Percentiles rank a stretch among this genome's conserved stretches.
These are phyloP conservation scores for Anthracocystis walkeri DNA, from an alignment of 1,284 basidiomycete genomes.

Conservation along the genomic window DNA sequence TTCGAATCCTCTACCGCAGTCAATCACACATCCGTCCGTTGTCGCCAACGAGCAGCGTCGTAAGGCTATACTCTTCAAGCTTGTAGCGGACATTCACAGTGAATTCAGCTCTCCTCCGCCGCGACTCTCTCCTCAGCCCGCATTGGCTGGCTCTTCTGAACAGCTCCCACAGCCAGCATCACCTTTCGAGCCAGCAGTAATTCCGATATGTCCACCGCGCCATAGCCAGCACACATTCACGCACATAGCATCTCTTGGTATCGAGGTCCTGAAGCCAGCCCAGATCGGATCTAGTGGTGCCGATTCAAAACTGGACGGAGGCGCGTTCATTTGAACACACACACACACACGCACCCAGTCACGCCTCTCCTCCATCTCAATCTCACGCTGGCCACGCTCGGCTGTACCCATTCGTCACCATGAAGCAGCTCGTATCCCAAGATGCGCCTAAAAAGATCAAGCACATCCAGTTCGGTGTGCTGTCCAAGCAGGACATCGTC, in stretches of 20 bases:
- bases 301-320: no score
- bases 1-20: background rate
- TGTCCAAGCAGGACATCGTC: constrained; percentile 69
- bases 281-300: no score
- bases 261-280: background rate
- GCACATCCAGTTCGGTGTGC: constrained; percentile 70
- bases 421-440: constrained; percentile 67
- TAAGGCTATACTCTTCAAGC: background rate
- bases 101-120: background rate
- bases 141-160: background rate
- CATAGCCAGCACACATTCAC: constrained; percentile 1
- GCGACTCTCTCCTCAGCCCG: background rate
- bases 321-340: background rate
- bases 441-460: constrained; percentile 69
- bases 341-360: background rate
- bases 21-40: background rate
- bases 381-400: constrained; percentile 20
- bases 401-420: constrained; percentile 30
- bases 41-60: background rate
- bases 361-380: background rate
- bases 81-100: no score
- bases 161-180: background rate
- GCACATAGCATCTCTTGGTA: background rate
- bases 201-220: background rate
- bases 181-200: background rate